These are phyloP conservation scores for Umbilicus rupestris DNA, from an alignment of 164 flowering plant genomes.

Conservation along the genomic window DNA sequence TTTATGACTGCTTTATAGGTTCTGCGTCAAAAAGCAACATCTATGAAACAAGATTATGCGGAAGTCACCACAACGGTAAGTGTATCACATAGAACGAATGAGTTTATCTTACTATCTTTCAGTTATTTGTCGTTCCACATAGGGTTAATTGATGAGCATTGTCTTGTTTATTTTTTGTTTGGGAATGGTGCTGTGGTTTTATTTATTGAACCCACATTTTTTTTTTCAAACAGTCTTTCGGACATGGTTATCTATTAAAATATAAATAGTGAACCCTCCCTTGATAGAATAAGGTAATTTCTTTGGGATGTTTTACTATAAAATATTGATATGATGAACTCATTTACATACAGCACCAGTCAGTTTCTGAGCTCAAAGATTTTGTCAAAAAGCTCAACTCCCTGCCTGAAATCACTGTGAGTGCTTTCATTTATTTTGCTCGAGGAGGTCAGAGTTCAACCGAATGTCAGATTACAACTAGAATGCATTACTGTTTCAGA, in stretches of 20 bases:
- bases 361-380: constrained; percentile 90
- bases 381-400: constrained; percentile 93
- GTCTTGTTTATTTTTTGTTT: not conserved
- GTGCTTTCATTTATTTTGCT: constrained; percentile 14
- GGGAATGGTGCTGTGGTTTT: not conserved
- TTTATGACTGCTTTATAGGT: constrained; percentile 44
- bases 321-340: constrained; percentile 2
- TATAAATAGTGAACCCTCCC: not conserved
- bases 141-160: not conserved
- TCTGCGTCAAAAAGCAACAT: constrained; percentile 92
- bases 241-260: not conserved
- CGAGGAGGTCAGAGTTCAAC: too few species aligned
- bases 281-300: not conserved
- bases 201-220: not conserved
- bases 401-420: constrained; percentile 91
- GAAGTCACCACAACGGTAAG: constrained; percentile 79
- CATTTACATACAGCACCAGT: constrained; percentile 48
- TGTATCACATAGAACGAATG: not conserved
- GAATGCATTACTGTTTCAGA: constrained; percentile 26
- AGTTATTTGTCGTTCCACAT: not conserved
- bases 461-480: not conserved
- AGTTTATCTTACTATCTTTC: not conserved
- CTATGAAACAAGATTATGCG: constrained; percentile 96
- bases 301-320: not conserved
- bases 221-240: not conserved